phyloP scores from a whole-genome alignment of 441 rosid species.

The Sinapis alba region DNA sequence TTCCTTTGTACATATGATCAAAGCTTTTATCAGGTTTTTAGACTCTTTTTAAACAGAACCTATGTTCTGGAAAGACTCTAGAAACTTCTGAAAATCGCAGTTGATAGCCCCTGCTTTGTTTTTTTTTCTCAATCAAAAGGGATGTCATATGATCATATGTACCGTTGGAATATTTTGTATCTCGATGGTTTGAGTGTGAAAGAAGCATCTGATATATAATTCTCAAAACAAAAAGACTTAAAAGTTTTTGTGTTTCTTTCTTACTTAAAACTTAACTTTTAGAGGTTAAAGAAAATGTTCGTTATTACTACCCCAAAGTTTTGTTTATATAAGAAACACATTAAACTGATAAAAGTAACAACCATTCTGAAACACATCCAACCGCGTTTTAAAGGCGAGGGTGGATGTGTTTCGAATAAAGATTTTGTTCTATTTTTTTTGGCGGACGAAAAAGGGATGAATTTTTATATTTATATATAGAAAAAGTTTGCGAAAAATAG shows the following conservation, averaged over 20 bases:
- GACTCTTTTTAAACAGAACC: conserved; percentile 21
- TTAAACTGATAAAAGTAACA: too few species aligned
- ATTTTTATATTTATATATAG: not conserved
- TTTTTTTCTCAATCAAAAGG: conserved; percentile 20
- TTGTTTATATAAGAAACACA: not conserved
- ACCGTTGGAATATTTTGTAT: conserved; percentile 20
- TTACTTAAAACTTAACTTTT: not conserved
- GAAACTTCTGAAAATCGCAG: conserved; percentile 17
- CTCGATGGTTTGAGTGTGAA: conserved; percentile 15
- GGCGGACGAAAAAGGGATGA: too few species aligned
- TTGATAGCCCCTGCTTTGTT: conserved; percentile 20
- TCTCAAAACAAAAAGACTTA: conserved; percentile 1
- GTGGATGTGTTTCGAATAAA: not conserved
- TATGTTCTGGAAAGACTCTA: conserved; percentile 31
- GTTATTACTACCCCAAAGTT: not conserved
- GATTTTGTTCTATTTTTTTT: not conserved
- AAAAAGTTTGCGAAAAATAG: not conserved
- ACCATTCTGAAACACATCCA: not conserved
- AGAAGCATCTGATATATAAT: conserved; percentile 17
- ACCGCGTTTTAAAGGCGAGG: not conserved
- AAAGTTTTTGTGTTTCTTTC: not conserved
- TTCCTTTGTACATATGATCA: conserved; percentile 31
- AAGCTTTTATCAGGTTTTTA: conserved; percentile 29
- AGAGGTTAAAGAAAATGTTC: not conserved
- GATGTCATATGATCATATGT: conserved; percentile 31